Conservation (phyloP, 2,329 filamentous ascomycete genomes). For the Hypocreales sp. region DNA sequence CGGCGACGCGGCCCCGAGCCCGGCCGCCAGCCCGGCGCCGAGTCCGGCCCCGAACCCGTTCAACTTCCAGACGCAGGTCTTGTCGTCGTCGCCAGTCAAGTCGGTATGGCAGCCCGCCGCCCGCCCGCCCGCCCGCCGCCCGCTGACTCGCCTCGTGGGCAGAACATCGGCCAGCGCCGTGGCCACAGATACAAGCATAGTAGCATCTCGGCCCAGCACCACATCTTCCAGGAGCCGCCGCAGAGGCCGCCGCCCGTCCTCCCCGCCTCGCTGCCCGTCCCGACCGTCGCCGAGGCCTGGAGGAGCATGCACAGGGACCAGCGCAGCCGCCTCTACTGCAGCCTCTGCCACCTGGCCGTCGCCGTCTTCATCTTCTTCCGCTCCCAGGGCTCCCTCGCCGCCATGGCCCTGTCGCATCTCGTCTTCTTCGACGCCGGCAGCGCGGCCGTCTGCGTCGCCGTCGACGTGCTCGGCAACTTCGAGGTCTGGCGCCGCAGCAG, state of each 20-base stretch:
- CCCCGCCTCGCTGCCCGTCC: slow-evolving; percentile 81
- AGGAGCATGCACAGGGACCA: slow-evolving; percentile 83
- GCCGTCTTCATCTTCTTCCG: slow-evolving; percentile 76
- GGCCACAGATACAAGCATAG: slow-evolving; percentile 98
- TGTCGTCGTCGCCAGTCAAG: slow-evolving; percentile 62
- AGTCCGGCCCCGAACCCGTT: slow-evolving; percentile 50
- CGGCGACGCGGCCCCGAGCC: slow-evolving; percentile 2
- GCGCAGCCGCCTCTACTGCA: slow-evolving; percentile 72
- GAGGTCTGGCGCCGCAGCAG: slow-evolving; percentile 93
- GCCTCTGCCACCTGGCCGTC: slow-evolving; percentile 70
- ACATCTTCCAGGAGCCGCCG: slow-evolving; percentile 89
- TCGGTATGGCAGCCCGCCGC: slow-evolving; percentile 37
- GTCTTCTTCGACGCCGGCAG: slow-evolving; percentile 93
- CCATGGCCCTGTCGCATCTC: slow-evolving; percentile 83
- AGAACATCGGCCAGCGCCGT: slow-evolving; percentile 82
- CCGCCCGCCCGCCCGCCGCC: no score
- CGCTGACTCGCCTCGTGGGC: neutral
- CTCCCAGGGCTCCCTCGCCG: slow-evolving; percentile 71
- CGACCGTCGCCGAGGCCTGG: slow-evolving; percentile 77
- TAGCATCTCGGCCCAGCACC: slow-evolving; percentile 73
- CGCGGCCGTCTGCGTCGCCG: slow-evolving; percentile 76
- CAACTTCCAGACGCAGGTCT: slow-evolving; percentile 80
- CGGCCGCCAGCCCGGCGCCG: slow-evolving; percentile 9
- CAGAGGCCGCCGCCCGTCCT: slow-evolving; percentile 74
- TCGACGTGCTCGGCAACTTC: slow-evolving; percentile 91